Percentiles rank a stretch among this genome's conserved stretches.
Conservation (phyloP, 2,329 filamentous ascomycete genomes). For the Diplodia scrobiculata region DNA sequence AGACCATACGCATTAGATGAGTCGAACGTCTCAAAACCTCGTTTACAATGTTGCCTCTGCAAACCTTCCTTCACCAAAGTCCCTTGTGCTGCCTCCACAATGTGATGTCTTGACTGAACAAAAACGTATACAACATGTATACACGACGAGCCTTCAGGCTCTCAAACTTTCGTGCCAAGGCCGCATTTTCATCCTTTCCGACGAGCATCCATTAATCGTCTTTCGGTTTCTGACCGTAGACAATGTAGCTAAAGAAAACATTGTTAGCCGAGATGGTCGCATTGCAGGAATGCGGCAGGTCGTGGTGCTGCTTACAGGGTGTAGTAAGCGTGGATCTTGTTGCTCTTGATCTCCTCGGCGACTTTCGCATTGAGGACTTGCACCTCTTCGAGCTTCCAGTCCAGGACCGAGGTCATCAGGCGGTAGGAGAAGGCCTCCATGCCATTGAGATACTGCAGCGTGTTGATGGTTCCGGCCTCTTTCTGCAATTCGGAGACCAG, state of each 20-base stretch:
- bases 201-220: background rate
- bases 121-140: background rate
- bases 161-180: background rate
- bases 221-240: background rate
- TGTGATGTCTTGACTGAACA: no score
- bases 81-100: no score
- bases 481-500: background rate
- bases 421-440: conserved; percentile 50
- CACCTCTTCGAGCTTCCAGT: conserved; percentile 50
- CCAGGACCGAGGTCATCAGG: conserved; percentile 46
- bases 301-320: conserved; percentile 34
- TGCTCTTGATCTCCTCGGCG: conserved; percentile 38
- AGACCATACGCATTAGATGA: background rate
- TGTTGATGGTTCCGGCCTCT: conserved; percentile 37
- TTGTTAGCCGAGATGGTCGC: background rate
- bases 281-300: background rate
- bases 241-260: background rate
- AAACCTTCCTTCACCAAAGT: background rate
- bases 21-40: background rate
- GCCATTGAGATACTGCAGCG: conserved; percentile 47
- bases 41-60: background rate
- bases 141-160: background rate
- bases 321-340: conserved; percentile 39
- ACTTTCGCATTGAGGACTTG: conserved; percentile 45
- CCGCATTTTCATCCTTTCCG: background rate